Base-by-base conservation (phyloP, 768 basidiomycete species). In the Tulasnella sp. region DNA sequence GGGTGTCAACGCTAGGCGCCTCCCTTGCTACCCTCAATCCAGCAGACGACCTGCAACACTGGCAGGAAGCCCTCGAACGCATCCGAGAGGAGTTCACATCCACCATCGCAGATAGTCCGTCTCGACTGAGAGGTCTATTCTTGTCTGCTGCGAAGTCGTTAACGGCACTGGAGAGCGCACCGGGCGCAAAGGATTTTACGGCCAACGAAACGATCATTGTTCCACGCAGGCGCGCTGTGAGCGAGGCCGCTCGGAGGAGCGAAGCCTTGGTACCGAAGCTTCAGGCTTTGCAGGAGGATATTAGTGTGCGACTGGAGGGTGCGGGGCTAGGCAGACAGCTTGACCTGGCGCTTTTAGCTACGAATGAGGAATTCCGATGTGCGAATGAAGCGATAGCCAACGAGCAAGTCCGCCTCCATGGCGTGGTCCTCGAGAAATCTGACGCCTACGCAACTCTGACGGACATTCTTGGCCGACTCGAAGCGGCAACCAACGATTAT, bases 121-220 rank as follows among this genome's bases (percentile, higher is more conserved):
- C 69, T 57, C 66, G 68, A 29, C 71, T 80, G 62, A 68, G 73
- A 11, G 73, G 74, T 22, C 78, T 78, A 0, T 70, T 85, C 44
- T 76, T 79, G 17, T 71, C 75, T 4, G 74, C 82, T 45, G 81
- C 77, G 19, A 78, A 80, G 45, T 68, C 79, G 2, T 70, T 87
- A 19, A 74, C 74, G 19, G 71, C 69, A 22, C 80, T 90, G 74
- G 79, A 83, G n/a, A 64, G 72, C 30, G 61, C 69, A 8, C 74
- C 80, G 31, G 70, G 72, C 45, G 67, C 71, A 1, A 68, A 72
- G 29, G 80, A 82, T 53, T 55, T 71, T 17, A 66, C 72, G 43
- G 70, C 76, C n/a, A 74, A 76, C 44, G 76, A 81, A 49, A 66
- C 67, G 21, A 57, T 87, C 0, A 74, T 79, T 57, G 68, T 72